Evolutionary conservation across 2,329 filamentous ascomycete species (phyloP).

Genomic region (Trichoderma lentiforme): DNA sequence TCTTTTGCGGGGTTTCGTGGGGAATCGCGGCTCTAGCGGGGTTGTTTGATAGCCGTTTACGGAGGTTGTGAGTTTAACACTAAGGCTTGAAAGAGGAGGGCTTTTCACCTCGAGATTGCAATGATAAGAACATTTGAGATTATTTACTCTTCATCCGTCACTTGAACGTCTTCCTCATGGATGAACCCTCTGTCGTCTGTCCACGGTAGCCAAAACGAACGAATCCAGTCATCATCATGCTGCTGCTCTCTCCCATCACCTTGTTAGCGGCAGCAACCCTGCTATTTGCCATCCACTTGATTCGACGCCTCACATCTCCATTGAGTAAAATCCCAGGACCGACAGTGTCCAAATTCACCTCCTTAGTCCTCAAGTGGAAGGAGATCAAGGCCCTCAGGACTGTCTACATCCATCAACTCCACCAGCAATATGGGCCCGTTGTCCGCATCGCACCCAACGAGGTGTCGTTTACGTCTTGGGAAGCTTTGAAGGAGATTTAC

Average conservation of each 20-base stretch:
- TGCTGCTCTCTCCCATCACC: constrained; percentile 30
- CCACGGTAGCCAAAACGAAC: neutral
- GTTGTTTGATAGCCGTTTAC: neutral
- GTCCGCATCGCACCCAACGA: constrained; percentile 58
- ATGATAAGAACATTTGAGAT: neutral
- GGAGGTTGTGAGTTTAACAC: neutral
- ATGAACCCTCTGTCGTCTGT: neutral
- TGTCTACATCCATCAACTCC: constrained; percentile 53
- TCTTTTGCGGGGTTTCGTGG: constrained; percentile 16
- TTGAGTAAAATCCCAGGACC: constrained; percentile 48
- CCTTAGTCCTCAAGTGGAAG: constrained; percentile 51
- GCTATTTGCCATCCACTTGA: constrained; percentile 26
- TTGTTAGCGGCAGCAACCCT: constrained; percentile 25
- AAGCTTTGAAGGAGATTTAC: constrained; percentile 62
- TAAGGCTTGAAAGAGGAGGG: neutral
- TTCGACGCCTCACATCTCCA: constrained; percentile 33
- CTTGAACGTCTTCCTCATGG: neutral
- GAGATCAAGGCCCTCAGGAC: constrained; percentile 54
- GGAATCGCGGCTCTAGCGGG: neutral
- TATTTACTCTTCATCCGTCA: no score
- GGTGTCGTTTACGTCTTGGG: constrained; percentile 54
- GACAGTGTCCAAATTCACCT: constrained; percentile 46
- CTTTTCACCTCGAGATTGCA: neutral
- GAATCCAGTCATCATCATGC: constrained; percentile 21
- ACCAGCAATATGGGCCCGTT: constrained; percentile 53